Base-by-base conservation (phyloP, 176 grass and related monocot species). In the Cenchrus purpureus region DNA sequence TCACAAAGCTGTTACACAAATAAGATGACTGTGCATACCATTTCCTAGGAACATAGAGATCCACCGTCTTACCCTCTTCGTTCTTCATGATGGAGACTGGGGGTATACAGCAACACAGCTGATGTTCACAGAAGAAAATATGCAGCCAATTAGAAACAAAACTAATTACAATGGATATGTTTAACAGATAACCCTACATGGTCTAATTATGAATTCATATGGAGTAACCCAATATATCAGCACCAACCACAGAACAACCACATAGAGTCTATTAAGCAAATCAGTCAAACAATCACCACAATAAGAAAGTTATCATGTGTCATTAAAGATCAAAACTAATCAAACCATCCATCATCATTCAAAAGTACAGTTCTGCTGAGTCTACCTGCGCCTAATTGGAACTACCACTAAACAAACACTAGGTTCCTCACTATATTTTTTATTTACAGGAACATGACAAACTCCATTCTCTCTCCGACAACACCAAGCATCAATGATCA, bases 31-130 rank as follows among this genome's bases (percentile, higher is more conserved):
- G n/a, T 7, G 7, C 72, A 3, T 70, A 89, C 87, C 87, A 89
- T 63, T 89, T 89, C 82, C 92, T 92, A 44, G 92, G 90, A 64
- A 94, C 76, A 32, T 94, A 94, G 61, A 94, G 89, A 83, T 94
- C 92, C 49, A 94, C 86, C 84, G 79, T 94, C 17, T 75, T 55
- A 53, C 92, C 92, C 81, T 90, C 92, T 59, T 94, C 92, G 73
- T 94, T 94, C 87, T 95, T 87, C 87, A 89, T 89, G 77, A 45
- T 70, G 71, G 62, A 64, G 8, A 49, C 1, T 77, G 34, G 54
- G 20, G 31, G 7, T 7, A 25, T 50, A 22, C 12, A 0, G 25
- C 50, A 57, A 73, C 48, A 57, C 25, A 20, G 42, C 40, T 67
- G 40, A 19, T 51, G 42, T 43, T 44, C 19, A 59, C 44, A 48